These are phyloP conservation scores for Populus nigra DNA, from an alignment of 345 rosid species.

Conservation along the genomic window DNA sequence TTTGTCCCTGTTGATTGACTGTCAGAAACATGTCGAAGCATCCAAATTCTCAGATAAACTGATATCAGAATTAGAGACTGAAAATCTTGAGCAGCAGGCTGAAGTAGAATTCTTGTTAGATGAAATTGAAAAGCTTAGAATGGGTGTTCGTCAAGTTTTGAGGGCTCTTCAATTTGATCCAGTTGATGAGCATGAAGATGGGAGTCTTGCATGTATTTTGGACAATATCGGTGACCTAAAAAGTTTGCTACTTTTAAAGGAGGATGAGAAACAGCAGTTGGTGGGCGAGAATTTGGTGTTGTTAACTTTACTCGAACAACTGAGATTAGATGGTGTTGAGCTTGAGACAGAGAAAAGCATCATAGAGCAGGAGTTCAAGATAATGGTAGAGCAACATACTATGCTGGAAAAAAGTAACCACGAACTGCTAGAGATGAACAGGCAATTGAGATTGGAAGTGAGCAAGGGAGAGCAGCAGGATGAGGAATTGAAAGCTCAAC, in stretches of 20 bases:
- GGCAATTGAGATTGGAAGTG: conserved; percentile 52
- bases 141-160: conserved; percentile 25
- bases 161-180: conserved; percentile 60
- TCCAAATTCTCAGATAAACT: conserved; percentile 28
- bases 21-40: conserved; percentile 32
- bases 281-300: conserved; percentile 74
- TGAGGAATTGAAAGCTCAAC: conserved; percentile 38
- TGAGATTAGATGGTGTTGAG: conserved; percentile 48
- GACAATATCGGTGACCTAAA: conserved; percentile 53
- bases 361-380: conserved; percentile 42
- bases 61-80: conserved; percentile 29
- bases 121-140: conserved; percentile 29
- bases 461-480: conserved; percentile 38
- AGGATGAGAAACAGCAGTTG: conserved; percentile 63
- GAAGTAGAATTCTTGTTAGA: conserved; percentile 31
- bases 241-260: conserved; percentile 42
- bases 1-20: conserved; percentile 24
- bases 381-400: conserved; percentile 25
- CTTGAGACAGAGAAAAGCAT: conserved; percentile 46
- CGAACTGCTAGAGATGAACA: conserved; percentile 61
- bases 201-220: conserved; percentile 48
- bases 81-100: conserved; percentile 37
- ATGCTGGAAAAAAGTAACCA: conserved; percentile 46
- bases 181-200: conserved; percentile 30
- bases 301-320: conserved; percentile 51